Percentiles rank a stretch among this genome's conserved stretches.
These are phyloP conservation scores for Cyanidioschyzon merolae DNA, from an alignment of 23 red algal species.

Conservation along the genomic window DNA sequence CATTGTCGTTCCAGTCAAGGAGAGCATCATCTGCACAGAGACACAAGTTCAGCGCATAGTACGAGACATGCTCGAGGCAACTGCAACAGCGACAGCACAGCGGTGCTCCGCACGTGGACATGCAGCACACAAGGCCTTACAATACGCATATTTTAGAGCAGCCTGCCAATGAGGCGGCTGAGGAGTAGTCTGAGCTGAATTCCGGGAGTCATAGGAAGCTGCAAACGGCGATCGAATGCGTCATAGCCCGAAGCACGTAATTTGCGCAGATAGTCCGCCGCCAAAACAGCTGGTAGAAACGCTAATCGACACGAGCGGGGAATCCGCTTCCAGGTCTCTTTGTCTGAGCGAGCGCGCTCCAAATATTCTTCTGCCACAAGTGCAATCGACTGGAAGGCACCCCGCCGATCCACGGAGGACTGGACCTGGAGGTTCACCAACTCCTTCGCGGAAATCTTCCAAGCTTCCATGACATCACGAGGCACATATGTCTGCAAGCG, in stretches of 20 bases:
- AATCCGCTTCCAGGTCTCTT: background rate
- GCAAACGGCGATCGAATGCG: background rate
- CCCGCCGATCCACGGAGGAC: background rate
- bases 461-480: background rate
- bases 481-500: conserved; percentile 1
- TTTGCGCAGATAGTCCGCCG: background rate
- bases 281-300: background rate
- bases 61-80: too few species aligned
- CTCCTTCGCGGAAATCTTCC: background rate
- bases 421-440: background rate
- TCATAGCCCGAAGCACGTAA: background rate
- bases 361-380: background rate
- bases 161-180: background rate
- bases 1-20: too few species aligned
- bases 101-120: too few species aligned
- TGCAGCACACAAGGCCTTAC: too few species aligned
- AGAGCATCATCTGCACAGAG: too few species aligned
- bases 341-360: background rate
- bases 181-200: background rate
- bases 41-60: too few species aligned
- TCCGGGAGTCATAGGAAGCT: background rate
- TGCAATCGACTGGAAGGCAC: background rate
- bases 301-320: background rate
- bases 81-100: too few species aligned
- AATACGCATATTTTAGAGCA: too few species aligned